Evolutionary conservation across 257 asterid species (phyloP).

Genomic region (Anisodus tanguticus): DNA sequence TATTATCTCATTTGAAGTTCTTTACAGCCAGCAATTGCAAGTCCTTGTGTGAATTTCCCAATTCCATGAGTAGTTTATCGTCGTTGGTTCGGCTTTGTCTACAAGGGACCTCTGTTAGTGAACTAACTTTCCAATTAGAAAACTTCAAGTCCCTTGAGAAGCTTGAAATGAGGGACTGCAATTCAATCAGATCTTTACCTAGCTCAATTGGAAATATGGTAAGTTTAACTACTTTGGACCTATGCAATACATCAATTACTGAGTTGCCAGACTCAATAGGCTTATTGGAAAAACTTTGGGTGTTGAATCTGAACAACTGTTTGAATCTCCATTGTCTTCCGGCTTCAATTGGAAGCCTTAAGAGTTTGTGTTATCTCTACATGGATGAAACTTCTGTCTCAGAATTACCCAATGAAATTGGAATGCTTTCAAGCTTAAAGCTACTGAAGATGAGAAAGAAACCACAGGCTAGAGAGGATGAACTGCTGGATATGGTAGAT

Average conservation of each 20-base stretch:
- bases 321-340: slow-evolving; percentile 34
- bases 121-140: slow-evolving; percentile 33
- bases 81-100: slow-evolving; percentile 39
- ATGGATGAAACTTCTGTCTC: slow-evolving; percentile 37
- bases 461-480: not conserved
- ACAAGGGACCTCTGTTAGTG: slow-evolving; percentile 28
- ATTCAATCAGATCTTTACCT: slow-evolving; percentile 34
- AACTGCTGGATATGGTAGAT: slow-evolving; percentile 5
- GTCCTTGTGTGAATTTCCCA: slow-evolving; percentile 31
- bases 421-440: slow-evolving; percentile 36
- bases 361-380: slow-evolving; percentile 35
- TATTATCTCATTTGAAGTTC: slow-evolving; percentile 34
- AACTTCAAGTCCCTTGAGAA: slow-evolving; percentile 33
- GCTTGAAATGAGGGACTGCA: slow-evolving; percentile 33
- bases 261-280: slow-evolving; percentile 40
- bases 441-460: slow-evolving; percentile 37
- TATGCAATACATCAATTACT: slow-evolving; percentile 28
- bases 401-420: slow-evolving; percentile 44
- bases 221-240: slow-evolving; percentile 35
- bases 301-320: slow-evolving; percentile 31
- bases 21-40: slow-evolving; percentile 35
- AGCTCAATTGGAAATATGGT: slow-evolving; percentile 30
- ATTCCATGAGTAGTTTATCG: slow-evolving; percentile 28
- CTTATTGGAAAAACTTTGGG: slow-evolving; percentile 31
- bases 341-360: slow-evolving; percentile 36